Evolutionary conservation across 2,329 filamentous ascomycete genomes (phyloP).

Genomic region (Mycosphaerella sp.): DNA sequence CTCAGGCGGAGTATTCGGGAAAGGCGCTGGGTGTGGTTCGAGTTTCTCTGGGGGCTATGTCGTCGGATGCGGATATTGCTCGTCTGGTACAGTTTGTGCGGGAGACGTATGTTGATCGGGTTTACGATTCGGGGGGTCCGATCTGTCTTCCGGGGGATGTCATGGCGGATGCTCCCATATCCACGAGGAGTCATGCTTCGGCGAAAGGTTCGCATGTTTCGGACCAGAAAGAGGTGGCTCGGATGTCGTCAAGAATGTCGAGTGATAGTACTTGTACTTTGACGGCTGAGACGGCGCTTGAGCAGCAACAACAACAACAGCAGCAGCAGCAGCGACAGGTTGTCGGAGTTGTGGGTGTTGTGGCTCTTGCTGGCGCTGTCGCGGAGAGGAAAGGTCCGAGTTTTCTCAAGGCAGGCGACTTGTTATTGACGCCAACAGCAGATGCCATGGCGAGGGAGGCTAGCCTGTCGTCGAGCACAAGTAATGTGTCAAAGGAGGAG

Average conservation of each 20-base stretch:
- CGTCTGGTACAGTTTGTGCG: slow-evolving; percentile 49
- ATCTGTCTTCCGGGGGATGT: slow-evolving; percentile 12
- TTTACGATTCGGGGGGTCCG: slow-evolving; percentile 7
- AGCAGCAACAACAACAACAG: not conserved
- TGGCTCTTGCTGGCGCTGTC: not conserved
- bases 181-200: slow-evolving; percentile 1
- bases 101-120: slow-evolving; percentile 22
- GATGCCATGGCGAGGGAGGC: slow-evolving; percentile 1
- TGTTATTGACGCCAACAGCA: slow-evolving; percentile 2
- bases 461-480: not conserved
- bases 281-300: not conserved
- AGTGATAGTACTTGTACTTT: not conserved
- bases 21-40: slow-evolving; percentile 82
- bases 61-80: slow-evolving; percentile 64
- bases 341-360: no score
- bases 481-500: slow-evolving; percentile 2
- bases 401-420: not conserved
- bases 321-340: no score
- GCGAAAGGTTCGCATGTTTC: slow-evolving; percentile 11
- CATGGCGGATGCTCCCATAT: slow-evolving; percentile 3
- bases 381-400: not conserved
- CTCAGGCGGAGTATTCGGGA: slow-evolving; percentile 72
- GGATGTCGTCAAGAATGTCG: not conserved
- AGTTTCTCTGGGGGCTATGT: slow-evolving; percentile 83
- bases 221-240: slow-evolving; percentile 6